Conservation (phyloP, 805 yeast species). For the Saccharomyces mikatae region DNA sequence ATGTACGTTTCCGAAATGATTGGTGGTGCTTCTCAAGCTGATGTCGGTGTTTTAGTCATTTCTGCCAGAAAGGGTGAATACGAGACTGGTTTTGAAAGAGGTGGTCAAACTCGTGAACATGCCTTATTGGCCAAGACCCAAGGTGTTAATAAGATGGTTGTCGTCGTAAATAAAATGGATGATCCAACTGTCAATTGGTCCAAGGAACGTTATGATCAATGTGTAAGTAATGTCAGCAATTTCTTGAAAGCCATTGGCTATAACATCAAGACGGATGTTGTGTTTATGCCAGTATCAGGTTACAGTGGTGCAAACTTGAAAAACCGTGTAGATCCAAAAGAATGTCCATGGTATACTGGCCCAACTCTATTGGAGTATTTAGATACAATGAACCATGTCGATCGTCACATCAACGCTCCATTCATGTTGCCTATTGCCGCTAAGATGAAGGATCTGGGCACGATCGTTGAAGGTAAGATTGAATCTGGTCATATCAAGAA, state of each 20-base stretch:
- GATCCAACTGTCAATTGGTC: conserved; percentile 97
- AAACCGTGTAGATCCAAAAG: conserved; percentile 62
- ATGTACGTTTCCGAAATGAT: conserved; percentile 98
- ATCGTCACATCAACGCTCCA: conserved; percentile 87
- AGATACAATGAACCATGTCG: conserved; percentile 70
- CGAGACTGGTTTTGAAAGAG: conserved; percentile 98
- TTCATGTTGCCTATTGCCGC: conserved; percentile 95
- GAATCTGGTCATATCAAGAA: conserved; percentile 91
- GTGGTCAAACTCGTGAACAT: conserved; percentile 98
- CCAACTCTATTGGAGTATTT: conserved; percentile 86
- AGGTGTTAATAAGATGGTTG: conserved; percentile 90
- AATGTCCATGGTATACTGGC: conserved; percentile 90
- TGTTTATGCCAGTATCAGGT: conserved; percentile 96
- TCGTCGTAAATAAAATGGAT: conserved; percentile 97
- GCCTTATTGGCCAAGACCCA: conserved; percentile 96
- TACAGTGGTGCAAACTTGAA: conserved; percentile 95
- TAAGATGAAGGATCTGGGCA: conserved; percentile 95
- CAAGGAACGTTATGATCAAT: conserved; percentile 90
- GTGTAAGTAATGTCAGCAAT: conserved; percentile 69
- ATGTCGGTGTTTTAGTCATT: conserved; percentile 92
- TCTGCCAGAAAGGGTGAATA: conserved; percentile 99
- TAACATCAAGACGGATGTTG: conserved; percentile 70
- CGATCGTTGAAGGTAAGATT: conserved; percentile 95
- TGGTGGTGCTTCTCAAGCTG: conserved; percentile 99
- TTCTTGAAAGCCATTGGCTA: conserved; percentile 89